phyloP scores from a whole-genome alignment of 805 yeast species.

The Lipomyces yamanashiensis region DNA sequence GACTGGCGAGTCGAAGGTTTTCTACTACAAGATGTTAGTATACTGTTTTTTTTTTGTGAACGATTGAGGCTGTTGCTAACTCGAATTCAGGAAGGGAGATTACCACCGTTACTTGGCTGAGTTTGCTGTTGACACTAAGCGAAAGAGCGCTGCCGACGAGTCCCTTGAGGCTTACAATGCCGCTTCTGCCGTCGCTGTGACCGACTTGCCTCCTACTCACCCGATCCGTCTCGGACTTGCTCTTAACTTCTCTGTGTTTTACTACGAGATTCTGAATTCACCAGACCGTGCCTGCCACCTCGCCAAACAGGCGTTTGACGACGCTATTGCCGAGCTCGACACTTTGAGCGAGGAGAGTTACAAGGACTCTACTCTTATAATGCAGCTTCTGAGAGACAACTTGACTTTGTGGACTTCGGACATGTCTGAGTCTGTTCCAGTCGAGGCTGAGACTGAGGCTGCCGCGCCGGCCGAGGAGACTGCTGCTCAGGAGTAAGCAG shows the following conservation, averaged over 20 bases:
- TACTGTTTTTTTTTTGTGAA: background rate
- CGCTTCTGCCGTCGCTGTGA: slow-evolving; percentile 95
- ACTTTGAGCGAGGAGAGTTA: slow-evolving; percentile 96
- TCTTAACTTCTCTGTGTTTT: slow-evolving; percentile 95
- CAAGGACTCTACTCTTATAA: slow-evolving; percentile 97
- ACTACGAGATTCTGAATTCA: slow-evolving; percentile 96
- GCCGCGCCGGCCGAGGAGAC: slow-evolving; percentile 36
- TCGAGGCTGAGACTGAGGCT: slow-evolving; percentile 44
- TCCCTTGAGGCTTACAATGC: slow-evolving; percentile 93
- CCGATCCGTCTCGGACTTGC: slow-evolving; percentile 98
- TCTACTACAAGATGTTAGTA: slow-evolving; percentile 86
- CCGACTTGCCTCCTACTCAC: slow-evolving; percentile 97
- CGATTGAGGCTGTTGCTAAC: background rate
- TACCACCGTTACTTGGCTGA: slow-evolving; percentile 99
- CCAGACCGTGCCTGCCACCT: slow-evolving; percentile 99
- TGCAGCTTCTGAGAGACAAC: slow-evolving; percentile 98
- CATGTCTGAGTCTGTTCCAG: slow-evolving; percentile 75
- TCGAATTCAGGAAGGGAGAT: slow-evolving; percentile 72
- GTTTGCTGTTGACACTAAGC: slow-evolving; percentile 87
- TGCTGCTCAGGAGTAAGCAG: slow-evolving; percentile 5
- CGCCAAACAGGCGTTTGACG: slow-evolving; percentile 99
- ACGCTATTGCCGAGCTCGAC: slow-evolving; percentile 98
- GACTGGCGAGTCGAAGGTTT: slow-evolving; percentile 96
- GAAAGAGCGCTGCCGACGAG: slow-evolving; percentile 88
- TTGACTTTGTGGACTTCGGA: slow-evolving; percentile 97